A percentile compares a stretch with the other conserved stretches of the same genome.
These are phyloP conservation scores for Ganoderma meredithae DNA, from an alignment of 1,284 basidiomycete genomes.

Conservation along the genomic window DNA sequence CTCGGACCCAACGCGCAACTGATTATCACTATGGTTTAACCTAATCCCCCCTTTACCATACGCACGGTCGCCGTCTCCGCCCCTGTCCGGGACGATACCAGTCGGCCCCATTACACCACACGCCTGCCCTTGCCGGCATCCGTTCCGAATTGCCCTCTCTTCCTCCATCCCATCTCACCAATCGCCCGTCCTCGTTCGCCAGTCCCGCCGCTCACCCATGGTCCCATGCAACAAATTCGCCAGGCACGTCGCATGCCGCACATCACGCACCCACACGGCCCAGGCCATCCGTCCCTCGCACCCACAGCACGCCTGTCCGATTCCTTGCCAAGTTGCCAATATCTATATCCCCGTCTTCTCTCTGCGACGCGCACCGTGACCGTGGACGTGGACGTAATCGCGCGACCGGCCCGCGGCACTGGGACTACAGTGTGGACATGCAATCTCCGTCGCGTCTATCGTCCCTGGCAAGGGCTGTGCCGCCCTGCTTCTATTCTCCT, in stretches of 20 bases:
- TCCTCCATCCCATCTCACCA: background rate
- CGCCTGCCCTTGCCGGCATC: background rate
- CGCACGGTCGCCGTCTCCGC: conserved; percentile 7
- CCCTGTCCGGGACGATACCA: background rate
- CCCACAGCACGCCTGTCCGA: background rate
- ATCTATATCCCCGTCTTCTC: background rate
- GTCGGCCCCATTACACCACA: background rate
- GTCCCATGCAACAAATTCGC: background rate
- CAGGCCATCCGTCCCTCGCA: background rate
- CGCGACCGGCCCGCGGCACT: background rate
- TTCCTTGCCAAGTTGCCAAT: background rate
- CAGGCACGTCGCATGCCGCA: background rate
- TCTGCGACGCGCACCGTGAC: background rate
- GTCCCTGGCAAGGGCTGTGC: background rate
- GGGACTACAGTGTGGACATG: too few species aligned
- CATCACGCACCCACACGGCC: background rate
- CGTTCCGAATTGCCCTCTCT: background rate
- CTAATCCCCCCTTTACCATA: conserved; percentile 6
- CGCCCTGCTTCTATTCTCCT: background rate
- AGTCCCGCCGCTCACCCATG: background rate
- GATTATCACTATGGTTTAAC: conserved; percentile 3
- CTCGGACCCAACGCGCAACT: background rate
- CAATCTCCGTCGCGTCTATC: background rate
- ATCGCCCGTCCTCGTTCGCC: background rate
- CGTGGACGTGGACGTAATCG: background rate